Percentiles rank a stretch among this genome's conserved stretches.
Evolutionary conservation across 345 rosid species (phyloP).

Genomic region (Salix viminalis): DNA sequence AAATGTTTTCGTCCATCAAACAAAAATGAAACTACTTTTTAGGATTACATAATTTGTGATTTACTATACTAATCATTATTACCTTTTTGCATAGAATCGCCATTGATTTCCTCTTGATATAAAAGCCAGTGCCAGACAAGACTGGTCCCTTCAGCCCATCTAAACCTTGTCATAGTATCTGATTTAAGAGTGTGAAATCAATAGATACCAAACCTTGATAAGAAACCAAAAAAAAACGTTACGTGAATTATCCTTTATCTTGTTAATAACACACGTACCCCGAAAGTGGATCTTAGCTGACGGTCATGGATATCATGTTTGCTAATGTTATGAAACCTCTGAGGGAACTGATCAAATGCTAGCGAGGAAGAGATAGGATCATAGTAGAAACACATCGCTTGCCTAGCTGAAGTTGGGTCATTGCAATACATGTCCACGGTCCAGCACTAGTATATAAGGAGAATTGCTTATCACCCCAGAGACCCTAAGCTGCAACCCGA

Average conservation of each 20-base stretch:
- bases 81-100: conserved; percentile 4
- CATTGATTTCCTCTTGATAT: conserved; percentile 11
- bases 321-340: conserved; percentile 30
- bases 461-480: conserved; percentile 42
- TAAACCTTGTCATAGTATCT: conserved; percentile 19
- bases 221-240: background rate
- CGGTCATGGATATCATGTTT: conserved; percentile 38
- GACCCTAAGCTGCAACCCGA: conserved; percentile 33
- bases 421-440: conserved; percentile 47
- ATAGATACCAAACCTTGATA: background rate
- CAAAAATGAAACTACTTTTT: too few relatives aligned
- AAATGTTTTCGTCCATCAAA: too few relatives aligned
- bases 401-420: conserved; percentile 44
- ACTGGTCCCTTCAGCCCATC: conserved; percentile 21
- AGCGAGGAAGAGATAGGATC: conserved; percentile 36
- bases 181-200: background rate
- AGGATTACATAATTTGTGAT: too few relatives aligned
- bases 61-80: background rate
- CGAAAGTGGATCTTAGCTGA: conserved; percentile 10
- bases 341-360: conserved; percentile 42
- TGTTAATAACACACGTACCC: conserved; percentile 19
- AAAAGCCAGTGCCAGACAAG: conserved; percentile 9
- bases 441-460: conserved; percentile 33
- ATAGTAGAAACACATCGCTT: conserved; percentile 40
- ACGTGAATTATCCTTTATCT: too few relatives aligned